Evolutionary conservation across 108 stramenopile species (phyloP).

Genomic region (Cafeteria roenbergensis): DNA sequence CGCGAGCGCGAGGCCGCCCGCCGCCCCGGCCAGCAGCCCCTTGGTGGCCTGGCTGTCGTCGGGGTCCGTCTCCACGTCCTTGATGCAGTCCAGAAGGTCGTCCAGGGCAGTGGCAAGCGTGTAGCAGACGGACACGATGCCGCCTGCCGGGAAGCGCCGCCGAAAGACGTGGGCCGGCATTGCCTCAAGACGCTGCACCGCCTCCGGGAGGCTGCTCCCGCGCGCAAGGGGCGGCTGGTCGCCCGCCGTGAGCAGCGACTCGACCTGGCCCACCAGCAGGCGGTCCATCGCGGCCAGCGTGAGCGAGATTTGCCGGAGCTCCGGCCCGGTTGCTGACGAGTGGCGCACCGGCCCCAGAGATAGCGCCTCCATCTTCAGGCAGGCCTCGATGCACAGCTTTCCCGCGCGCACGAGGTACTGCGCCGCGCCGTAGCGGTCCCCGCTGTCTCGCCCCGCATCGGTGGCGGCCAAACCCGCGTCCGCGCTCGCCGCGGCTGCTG

Average conservation of each 20-base stretch:
- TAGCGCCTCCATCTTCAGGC: too few relatives aligned
- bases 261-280: neutral
- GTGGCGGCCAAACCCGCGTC: too few relatives aligned
- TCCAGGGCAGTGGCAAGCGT: neutral
- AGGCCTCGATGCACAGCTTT: too few relatives aligned
- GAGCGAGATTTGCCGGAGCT: neutral
- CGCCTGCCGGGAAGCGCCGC: neutral
- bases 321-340: too few relatives aligned
- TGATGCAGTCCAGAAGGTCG: neutral
- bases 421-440: too few relatives aligned
- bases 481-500: too few relatives aligned
- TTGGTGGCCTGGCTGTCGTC: neutral
- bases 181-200: neutral
- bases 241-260: neutral
- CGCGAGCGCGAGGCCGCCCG: neutral
- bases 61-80: neutral
- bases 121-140: neutral
- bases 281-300: neutral
- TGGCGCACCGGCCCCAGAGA: too few relatives aligned
- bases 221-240: neutral
- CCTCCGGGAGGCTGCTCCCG: neutral
- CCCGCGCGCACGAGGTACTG: too few relatives aligned
- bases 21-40: neutral
- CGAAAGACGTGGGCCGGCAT: neutral
- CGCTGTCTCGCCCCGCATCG: too few relatives aligned